A percentile compares a stretch with the other conserved stretches of the same genome.
Conservation (phyloP, 2,329 filamentous ascomycete genomes). For the Dothistroma pini region DNA sequence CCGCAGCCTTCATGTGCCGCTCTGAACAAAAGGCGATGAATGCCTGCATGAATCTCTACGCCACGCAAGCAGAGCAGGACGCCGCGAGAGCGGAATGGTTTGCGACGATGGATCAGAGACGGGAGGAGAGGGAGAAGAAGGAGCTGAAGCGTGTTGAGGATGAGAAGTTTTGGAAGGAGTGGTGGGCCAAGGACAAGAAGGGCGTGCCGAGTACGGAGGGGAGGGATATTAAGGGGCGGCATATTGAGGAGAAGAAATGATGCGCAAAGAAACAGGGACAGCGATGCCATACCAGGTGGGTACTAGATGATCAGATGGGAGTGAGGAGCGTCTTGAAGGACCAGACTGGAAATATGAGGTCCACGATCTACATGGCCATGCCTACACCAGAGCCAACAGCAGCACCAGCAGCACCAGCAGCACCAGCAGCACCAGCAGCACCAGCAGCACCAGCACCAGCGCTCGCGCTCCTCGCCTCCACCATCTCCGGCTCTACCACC, state of each 20-base stretch:
- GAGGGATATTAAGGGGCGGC: constrained; percentile 15
- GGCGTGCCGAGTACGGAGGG: constrained; percentile 17
- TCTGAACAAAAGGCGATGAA: constrained; percentile 83
- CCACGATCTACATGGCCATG: constrained; percentile 12
- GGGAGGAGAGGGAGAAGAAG: constrained; percentile 60
- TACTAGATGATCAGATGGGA: background rate
- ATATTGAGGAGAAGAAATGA: constrained; percentile 1
- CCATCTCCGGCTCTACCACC: constrained; percentile 29
- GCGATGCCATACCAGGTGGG: no score
- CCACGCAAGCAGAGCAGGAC: constrained; percentile 81
- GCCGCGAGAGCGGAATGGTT: constrained; percentile 94
- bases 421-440: no score
- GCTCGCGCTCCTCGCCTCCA: constrained; percentile 17
- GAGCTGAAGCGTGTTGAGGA: constrained; percentile 42
- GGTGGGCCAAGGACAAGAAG: constrained; percentile 45
- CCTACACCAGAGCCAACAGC: constrained; percentile 10
- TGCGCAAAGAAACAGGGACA: background rate
- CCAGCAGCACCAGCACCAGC: background rate
- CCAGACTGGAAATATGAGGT: background rate
- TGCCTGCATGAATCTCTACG: constrained; percentile 82
- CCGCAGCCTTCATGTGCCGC: constrained; percentile 82
- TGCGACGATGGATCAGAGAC: constrained; percentile 66
- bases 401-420: background rate
- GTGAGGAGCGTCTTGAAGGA: background rate
- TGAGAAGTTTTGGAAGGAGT: constrained; percentile 49